phyloP scores from a whole-genome alignment of 139 green algal species.

The Yamagishiella unicocca region DNA sequence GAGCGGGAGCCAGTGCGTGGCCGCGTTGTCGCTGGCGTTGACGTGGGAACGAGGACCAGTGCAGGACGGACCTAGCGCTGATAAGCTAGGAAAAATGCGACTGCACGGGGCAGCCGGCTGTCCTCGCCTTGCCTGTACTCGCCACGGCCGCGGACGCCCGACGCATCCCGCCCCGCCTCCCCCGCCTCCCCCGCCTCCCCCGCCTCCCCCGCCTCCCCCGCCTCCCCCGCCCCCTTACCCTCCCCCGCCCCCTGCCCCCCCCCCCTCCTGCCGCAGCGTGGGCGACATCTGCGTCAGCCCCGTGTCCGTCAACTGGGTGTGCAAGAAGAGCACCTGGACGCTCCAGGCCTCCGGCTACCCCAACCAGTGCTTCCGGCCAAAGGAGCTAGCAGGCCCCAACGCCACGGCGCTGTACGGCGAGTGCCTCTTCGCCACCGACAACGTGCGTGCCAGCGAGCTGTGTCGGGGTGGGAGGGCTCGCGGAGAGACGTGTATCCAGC shows the following conservation, averaged over 20 bases:
- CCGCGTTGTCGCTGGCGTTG: too few relatives aligned
- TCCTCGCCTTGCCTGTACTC: neutral
- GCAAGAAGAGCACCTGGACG: conserved; percentile 59
- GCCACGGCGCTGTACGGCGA: conserved; percentile 66
- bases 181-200: neutral
- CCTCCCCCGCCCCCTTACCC: neutral
- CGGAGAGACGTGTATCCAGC: too few relatives aligned
- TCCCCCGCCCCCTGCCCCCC: neutral
- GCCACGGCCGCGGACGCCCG: too few relatives aligned
- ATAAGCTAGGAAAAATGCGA: too few relatives aligned
- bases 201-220: neutral
- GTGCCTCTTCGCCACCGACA: conserved; percentile 64
- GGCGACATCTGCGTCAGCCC: conserved; percentile 63
- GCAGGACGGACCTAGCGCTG: too few relatives aligned
- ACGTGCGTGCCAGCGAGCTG: too few relatives aligned
- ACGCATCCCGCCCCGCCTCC: neutral
- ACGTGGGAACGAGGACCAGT: too few relatives aligned
- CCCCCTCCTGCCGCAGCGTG: neutral
- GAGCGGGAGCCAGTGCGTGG: too few relatives aligned
- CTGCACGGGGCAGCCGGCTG: too few relatives aligned
- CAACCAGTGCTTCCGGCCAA: conserved; percentile 67
- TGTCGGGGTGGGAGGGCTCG: too few relatives aligned
- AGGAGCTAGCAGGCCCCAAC: conserved; percentile 42
- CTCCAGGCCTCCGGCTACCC: conserved; percentile 56
- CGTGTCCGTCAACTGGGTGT: conserved; percentile 70